phyloP scores from a whole-genome alignment of 495 filamentous ascomycete genomes.

The Clohesyomyces aquaticus region DNA sequence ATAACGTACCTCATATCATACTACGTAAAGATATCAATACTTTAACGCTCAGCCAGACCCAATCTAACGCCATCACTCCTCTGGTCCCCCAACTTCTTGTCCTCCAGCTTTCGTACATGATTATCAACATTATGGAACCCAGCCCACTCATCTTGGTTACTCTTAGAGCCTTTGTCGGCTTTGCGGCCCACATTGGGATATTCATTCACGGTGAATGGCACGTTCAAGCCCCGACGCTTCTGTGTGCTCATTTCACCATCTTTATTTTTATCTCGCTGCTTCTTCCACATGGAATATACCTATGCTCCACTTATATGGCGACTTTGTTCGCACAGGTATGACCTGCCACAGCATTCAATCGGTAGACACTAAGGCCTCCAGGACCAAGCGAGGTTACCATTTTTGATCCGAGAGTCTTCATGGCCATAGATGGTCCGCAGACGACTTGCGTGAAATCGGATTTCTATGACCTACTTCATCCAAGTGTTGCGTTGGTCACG shows the following conservation, averaged over 20 bases:
- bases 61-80: background rate
- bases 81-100: background rate
- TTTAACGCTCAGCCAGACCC: no score
- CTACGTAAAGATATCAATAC: no score
- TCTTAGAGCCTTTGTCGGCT: background rate
- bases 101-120: background rate
- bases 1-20: no score
- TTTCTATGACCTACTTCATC: background rate
- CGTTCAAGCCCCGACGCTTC: background rate
- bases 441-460: background rate
- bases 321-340: background rate
- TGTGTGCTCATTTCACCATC: background rate
- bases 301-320: background rate
- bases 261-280: background rate
- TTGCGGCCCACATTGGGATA: background rate
- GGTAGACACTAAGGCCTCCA: background rate
- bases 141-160: background rate
- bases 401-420: background rate
- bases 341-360: background rate
- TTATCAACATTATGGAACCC: no score
- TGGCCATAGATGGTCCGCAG: background rate
- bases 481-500: no score
- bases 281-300: background rate
- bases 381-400: background rate
- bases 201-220: background rate